A percentile compares a stretch with the other conserved stretches of the same genome.
These are phyloP conservation scores for Chaetomidium leptoderma DNA, from an alignment of 495 filamentous ascomycete genomes.

Conservation along the genomic window DNA sequence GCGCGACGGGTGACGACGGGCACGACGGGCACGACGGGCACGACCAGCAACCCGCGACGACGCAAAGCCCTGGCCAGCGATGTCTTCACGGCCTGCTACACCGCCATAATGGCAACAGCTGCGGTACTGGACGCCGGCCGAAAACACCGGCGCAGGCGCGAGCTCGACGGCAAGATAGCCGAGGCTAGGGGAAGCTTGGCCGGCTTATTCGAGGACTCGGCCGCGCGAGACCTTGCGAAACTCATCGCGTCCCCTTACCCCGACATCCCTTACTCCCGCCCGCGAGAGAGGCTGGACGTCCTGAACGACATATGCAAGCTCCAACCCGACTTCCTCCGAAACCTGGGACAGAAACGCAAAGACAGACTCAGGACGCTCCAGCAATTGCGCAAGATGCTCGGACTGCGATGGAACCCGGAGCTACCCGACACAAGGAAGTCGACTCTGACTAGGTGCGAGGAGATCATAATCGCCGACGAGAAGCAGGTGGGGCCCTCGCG, in stretches of 20 bases:
- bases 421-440: background rate
- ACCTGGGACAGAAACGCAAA: background rate
- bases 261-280: background rate
- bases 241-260: conserved; percentile 10
- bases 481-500: background rate
- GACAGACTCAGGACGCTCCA: background rate
- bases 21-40: background rate
- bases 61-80: conserved; percentile 54
- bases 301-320: conserved; percentile 12
- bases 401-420: background rate
- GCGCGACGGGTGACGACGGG: conserved; percentile 15
- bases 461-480: conserved; percentile 18
- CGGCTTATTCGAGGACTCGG: conserved; percentile 16
- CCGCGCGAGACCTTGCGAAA: conserved; percentile 21
- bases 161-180: conserved; percentile 58
- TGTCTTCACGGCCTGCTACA: conserved; percentile 66
- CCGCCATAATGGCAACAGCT: conserved; percentile 68
- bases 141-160: conserved; percentile 57
- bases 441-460: conserved; percentile 13
- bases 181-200: conserved; percentile 33
- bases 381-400: background rate
- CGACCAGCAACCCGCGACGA: conserved; percentile 37
- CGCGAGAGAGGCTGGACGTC: background rate
- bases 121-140: conserved; percentile 59
- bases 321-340: background rate